Percentiles rank a stretch among this genome's conserved stretches.
These are phyloP conservation scores for Pyronema omphalodes DNA, from an alignment of 495 filamentous ascomycete species.

Conservation along the genomic window DNA sequence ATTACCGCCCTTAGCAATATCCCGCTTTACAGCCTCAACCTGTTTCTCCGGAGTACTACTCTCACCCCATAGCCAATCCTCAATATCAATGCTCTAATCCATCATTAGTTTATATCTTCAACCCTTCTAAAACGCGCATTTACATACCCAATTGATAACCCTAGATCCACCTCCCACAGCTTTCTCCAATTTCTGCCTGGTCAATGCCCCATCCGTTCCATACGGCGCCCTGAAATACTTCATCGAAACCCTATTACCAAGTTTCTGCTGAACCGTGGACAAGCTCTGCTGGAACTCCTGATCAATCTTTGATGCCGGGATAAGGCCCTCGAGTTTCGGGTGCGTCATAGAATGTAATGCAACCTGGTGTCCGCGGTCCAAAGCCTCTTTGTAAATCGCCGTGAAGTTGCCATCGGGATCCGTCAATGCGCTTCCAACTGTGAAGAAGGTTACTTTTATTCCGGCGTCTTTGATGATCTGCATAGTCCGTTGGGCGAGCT, in stretches of 20 bases:
- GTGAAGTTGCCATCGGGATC: conserved; percentile 40
- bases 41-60: conserved; percentile 45
- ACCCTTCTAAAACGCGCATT: background rate
- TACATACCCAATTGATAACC: conserved; percentile 41
- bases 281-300: conserved; percentile 47
- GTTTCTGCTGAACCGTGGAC: conserved; percentile 32
- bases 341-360: conserved; percentile 59
- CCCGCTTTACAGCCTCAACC: conserved; percentile 47
- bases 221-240: conserved; percentile 62
- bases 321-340: conserved; percentile 49
- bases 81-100: conserved; percentile 55
- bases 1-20: conserved; percentile 46
- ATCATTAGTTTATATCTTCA: conserved; percentile 21
- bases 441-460: conserved; percentile 62
- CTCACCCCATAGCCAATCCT: conserved; percentile 58
- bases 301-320: conserved; percentile 42
- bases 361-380: conserved; percentile 33
- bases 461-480: conserved; percentile 40
- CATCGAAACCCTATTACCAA: conserved; percentile 26
- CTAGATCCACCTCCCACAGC: conserved; percentile 28
- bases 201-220: conserved; percentile 55
- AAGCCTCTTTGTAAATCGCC: conserved; percentile 44
- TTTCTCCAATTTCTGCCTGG: conserved; percentile 43
- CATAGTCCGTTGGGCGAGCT: conserved; percentile 42
- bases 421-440: conserved; percentile 45